Evolutionary conservation across 805 yeast species (phyloP), one percentile per base, ranked within the genome.

Genomic region (Metahyphopichia silvanorum): DNA sequence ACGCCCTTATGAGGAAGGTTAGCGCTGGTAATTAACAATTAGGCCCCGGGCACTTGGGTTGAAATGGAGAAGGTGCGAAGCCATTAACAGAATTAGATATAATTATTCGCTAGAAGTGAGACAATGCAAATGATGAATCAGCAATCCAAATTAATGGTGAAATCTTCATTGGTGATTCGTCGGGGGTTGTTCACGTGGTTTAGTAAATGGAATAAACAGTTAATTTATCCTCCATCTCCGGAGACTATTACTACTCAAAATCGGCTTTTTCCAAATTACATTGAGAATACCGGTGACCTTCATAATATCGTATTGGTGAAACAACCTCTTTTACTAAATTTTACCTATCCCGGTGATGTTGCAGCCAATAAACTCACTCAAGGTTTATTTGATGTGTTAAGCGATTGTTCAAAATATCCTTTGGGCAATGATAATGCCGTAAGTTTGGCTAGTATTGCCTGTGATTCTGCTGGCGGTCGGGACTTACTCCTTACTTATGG

Each of bases 371-470:
- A 69, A 38, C 67, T 82, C 23, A 82, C 91, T 1, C 75, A 76
- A 14, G 71, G 79, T 2, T 60, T 86, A 38, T 79, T 54, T 36
- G 50, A 54, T 21, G 38, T 54, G 3, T 38, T 57, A 12, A 42
- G 57, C 12, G 37, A 54, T 32, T 43, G 44, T 32, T 35, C 32
- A 11, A 47, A 41, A 21, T 55, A 51, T 39, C 61, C 63, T 3
- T 72, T 78, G 28, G 72, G 69, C 27, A 35, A 40, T 7, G 67
- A 71, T 36, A 59, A 58, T 26, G 35, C 29, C 23, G 67, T 85
- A 21, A 75, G 77, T 46, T 63, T 78, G 62, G 93, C 82, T 6
- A 88, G 82, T 49, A 71, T 85, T 12, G 85, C 84, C 46, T 66
- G 79, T 21, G 93, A 85, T 49, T 76, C 76, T 39, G 72, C 71